phyloP scores from a whole-genome alignment of 495 filamentous ascomycete genomes.

The Lichenothelia convexa region DNA sequence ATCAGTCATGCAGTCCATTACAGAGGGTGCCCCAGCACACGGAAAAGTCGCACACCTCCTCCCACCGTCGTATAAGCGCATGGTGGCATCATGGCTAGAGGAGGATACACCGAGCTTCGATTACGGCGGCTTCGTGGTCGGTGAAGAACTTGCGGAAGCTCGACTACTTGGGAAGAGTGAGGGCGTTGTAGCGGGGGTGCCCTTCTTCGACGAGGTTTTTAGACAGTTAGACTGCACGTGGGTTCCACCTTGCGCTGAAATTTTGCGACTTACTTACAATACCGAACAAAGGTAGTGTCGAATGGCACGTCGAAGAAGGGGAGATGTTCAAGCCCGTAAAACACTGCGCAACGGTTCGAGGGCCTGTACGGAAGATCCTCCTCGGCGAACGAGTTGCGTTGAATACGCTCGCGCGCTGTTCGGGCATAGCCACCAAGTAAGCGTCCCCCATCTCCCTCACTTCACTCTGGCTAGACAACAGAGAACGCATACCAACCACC shows the following conservation, averaged over 20 bases:
- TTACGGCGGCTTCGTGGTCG: conserved; percentile 94
- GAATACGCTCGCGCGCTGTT: conserved; percentile 81
- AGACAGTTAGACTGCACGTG: conserved; percentile 67
- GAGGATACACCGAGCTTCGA: conserved; percentile 94
- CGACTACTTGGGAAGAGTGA: conserved; percentile 74
- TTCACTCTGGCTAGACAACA: not conserved
- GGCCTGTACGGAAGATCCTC: conserved; percentile 69
- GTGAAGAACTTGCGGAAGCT: conserved; percentile 56
- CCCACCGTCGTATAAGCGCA: conserved; percentile 62
- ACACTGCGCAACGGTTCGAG: conserved; percentile 63
- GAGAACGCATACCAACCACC: not conserved
- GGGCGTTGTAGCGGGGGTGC: conserved; percentile 78
- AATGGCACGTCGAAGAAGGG: conserved; percentile 77
- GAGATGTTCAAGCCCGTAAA: conserved; percentile 28
- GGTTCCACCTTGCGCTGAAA: conserved; percentile 6
- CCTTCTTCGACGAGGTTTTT: conserved; percentile 94
- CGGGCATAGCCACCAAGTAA: conserved; percentile 67
- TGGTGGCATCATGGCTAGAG: conserved; percentile 68
- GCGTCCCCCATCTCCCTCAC: not conserved
- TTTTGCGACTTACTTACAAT: not conserved
- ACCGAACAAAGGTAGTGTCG: conserved; percentile 30
- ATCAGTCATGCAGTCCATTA: conserved; percentile 4
- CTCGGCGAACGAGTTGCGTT: conserved; percentile 86
- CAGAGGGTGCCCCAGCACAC: conserved; percentile 36
- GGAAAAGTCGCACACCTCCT: conserved; percentile 68